phyloP scores from a whole-genome alignment of 306 rosid genomes.

The Glycyrrhiza uralensis region DNA sequence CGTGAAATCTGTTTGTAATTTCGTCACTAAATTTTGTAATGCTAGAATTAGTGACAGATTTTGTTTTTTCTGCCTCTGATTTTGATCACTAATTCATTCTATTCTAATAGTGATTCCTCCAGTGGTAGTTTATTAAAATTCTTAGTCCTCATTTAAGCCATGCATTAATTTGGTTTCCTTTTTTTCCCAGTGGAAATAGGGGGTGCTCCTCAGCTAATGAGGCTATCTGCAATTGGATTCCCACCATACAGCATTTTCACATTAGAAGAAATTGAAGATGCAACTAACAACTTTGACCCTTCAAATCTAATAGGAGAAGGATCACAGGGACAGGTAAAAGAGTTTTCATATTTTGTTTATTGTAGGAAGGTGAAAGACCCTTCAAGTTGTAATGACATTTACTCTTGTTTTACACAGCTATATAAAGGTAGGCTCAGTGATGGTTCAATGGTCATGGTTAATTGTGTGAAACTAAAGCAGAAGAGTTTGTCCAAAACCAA shows the following conservation, averaged over 20 bases:
- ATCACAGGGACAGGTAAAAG: conserved; percentile 58
- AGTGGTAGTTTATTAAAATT: conserved; percentile 28
- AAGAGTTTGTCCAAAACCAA: conserved; percentile 41
- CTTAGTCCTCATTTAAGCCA: neutral
- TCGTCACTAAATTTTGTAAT: too few species aligned
- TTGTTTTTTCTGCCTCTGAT: too few species aligned
- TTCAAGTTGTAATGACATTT: conserved; percentile 7
- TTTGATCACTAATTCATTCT: too few species aligned
- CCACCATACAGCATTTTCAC: conserved; percentile 64
- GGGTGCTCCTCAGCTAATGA: conserved; percentile 47
- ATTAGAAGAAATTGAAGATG: conserved; percentile 78
- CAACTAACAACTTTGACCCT: conserved; percentile 67
- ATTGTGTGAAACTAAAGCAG: conserved; percentile 49
- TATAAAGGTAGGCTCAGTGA: conserved; percentile 68
- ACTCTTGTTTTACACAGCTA: conserved; percentile 39
- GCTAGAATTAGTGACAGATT: too few species aligned
- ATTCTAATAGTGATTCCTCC: too few species aligned
- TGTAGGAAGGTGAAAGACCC: too few species aligned
- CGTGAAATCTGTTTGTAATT: too few species aligned
- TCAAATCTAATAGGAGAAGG: conserved; percentile 54
- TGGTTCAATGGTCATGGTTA: conserved; percentile 62
- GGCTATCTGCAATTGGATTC: conserved; percentile 50
- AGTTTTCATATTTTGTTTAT: neutral
- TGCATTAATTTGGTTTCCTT: conserved; percentile 8
- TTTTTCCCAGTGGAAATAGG: conserved; percentile 33